phyloP scores from a whole-genome alignment of 163 green algal species.

The Prototheca wickerhamii region DNA sequence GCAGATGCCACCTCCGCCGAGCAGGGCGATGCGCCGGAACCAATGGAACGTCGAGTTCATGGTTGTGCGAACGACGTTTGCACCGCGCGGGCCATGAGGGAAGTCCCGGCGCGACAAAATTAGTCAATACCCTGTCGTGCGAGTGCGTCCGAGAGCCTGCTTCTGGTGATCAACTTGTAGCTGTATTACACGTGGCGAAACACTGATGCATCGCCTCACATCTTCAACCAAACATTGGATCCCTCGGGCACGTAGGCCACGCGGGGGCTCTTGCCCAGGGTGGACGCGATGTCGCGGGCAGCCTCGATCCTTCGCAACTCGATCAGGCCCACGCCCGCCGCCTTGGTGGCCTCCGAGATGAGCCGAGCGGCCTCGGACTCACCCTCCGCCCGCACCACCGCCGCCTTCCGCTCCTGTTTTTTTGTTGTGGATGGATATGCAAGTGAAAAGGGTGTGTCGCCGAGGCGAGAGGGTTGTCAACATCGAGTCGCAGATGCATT shows the following conservation, averaged over 20 bases:
- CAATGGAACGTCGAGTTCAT: too few species aligned
- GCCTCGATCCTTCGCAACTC: constrained; percentile 95
- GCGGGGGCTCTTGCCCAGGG: constrained; percentile 70
- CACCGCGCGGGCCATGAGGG: too few species aligned
- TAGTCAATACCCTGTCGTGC: background rate
- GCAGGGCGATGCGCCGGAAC: too few species aligned
- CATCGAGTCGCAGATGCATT: background rate
- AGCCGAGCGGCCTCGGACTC: constrained; percentile 87
- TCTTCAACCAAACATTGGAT: constrained; percentile 48
- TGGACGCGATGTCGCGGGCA: constrained; percentile 78
- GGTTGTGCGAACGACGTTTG: too few species aligned
- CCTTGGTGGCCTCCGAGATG: constrained; percentile 89
- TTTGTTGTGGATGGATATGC: background rate
- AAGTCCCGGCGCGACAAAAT: too few species aligned
- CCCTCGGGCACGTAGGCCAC: constrained; percentile 82
- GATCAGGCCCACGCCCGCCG: constrained; percentile 77
- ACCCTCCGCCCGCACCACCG: constrained; percentile 89
- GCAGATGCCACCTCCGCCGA: background rate
- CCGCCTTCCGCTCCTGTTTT: constrained; percentile 80
- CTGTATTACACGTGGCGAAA: background rate
- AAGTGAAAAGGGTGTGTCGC: background rate
- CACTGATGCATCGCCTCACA: background rate
- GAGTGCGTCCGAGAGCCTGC: background rate
- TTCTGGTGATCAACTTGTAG: background rate
- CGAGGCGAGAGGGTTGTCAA: constrained; percentile 3